phyloP scores from a whole-genome alignment of 108 stramenopile species.

The Fragilariopsis cylindrus region DNA sequence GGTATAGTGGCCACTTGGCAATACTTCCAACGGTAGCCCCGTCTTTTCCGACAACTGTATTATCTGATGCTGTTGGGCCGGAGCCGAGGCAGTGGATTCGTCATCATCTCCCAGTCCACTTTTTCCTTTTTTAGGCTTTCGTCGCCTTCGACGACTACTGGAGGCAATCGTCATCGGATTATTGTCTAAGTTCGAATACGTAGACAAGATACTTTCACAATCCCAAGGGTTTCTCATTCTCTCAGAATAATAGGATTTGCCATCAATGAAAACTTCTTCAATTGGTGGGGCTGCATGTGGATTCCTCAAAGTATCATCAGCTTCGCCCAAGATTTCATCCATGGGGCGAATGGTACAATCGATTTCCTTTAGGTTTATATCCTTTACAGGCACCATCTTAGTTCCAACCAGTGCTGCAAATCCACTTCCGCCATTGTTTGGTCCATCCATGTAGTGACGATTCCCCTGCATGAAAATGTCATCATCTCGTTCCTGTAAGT shows the following conservation, averaged over 20 bases:
- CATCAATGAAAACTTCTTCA: conserved; percentile 86
- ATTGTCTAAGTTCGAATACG: conserved; percentile 97
- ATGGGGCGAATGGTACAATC: conserved; percentile 42
- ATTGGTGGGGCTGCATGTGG: conserved; percentile 70
- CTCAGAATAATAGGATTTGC: conserved; percentile 81
- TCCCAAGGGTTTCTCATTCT: conserved; percentile 91
- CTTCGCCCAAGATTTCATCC: conserved; percentile 69
- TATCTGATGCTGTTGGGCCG: conserved; percentile 40
- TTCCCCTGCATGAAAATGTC: conserved; percentile 79
- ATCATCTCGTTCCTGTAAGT: conserved; percentile 74
- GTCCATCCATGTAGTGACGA: conserved; percentile 42
- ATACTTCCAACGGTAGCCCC: conserved; percentile 84
- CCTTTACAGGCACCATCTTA: conserved; percentile 61
- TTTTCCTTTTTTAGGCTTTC: conserved; percentile 42
- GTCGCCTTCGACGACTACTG: conserved; percentile 41
- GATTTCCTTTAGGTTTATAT: conserved; percentile 41
- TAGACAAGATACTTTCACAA: conserved; percentile 94
- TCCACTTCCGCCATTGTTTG: conserved; percentile 65
- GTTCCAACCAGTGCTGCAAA: conserved; percentile 75
- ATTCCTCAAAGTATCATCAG: conserved; percentile 66
- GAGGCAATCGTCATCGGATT: conserved; percentile 85
- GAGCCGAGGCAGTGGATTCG: conserved; percentile 18
- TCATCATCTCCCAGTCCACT: conserved; percentile 17
- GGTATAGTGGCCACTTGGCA: conserved; percentile 43
- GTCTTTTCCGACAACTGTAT: conserved; percentile 89